Percentiles rank a stretch among this genome's conserved stretches.
These are phyloP conservation scores for Musa itinerans DNA, from an alignment of 176 grass and related monocot genomes.

Conservation along the genomic window DNA sequence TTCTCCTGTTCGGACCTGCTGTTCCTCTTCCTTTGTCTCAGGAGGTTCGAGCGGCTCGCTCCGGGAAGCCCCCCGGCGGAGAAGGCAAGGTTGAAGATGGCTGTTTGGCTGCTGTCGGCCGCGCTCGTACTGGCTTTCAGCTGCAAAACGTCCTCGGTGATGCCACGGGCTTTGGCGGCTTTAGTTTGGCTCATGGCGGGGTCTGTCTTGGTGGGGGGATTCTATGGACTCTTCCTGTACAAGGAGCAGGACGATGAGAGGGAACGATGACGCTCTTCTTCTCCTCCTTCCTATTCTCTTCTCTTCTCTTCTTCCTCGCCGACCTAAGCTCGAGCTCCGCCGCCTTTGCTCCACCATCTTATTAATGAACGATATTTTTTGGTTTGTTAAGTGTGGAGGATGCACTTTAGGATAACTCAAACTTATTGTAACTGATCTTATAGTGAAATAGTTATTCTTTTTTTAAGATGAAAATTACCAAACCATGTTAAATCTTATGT, in stretches of 20 bases:
- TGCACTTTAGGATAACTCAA: too few relatives aligned
- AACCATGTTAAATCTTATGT: too few relatives aligned
- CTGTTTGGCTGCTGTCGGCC: background rate
- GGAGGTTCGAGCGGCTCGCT: background rate
- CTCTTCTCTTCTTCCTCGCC: too few relatives aligned
- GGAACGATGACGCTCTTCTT: too few relatives aligned
- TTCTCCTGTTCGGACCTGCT: background rate
- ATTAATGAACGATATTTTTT: too few relatives aligned
- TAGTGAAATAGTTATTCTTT: too few relatives aligned
- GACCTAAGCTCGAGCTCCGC: too few relatives aligned
- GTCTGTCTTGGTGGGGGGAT: background rate
- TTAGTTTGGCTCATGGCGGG: background rate
- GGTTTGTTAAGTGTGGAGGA: too few relatives aligned
- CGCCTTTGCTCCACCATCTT: too few relatives aligned
- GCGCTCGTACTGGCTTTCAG: background rate
- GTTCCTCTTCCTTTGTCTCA: background rate
- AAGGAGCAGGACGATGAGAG: background rate
- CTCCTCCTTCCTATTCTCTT: too few relatives aligned
- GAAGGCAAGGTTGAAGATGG: background rate
- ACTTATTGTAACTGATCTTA: too few relatives aligned
- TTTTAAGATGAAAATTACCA: too few relatives aligned
- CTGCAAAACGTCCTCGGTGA: background rate
- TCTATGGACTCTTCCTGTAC: background rate
- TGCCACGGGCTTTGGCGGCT: background rate
- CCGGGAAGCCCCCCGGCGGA: background rate